Conservation (phyloP, 371 early-diverging fungal genomes). For the Phascolomyces articulosus region DNA sequence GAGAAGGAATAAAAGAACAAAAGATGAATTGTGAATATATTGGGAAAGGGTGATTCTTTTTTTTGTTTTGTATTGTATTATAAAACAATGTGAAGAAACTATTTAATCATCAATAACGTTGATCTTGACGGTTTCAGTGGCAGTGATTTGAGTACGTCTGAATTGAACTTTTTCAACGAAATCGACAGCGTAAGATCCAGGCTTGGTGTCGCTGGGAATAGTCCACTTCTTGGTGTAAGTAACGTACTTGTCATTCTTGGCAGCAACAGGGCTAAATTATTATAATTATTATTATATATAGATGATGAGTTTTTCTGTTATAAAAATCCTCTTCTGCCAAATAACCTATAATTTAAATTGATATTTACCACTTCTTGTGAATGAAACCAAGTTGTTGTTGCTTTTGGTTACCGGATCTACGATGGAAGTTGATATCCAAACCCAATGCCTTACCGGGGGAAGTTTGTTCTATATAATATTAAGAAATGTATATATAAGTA, state of each 20-base stretch:
- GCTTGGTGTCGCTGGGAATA: constrained; percentile 50
- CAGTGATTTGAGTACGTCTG: constrained; percentile 35
- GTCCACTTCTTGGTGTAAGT: constrained; percentile 52
- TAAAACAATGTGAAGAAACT: too few relatives aligned
- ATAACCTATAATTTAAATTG: background rate
- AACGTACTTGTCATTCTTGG: constrained; percentile 32
- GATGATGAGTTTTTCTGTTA: too few relatives aligned
- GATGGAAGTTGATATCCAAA: constrained; percentile 44
- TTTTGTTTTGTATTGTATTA: too few relatives aligned
- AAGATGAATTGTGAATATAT: background rate
- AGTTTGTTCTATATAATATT: constrained; percentile 26
- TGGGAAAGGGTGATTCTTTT: background rate
- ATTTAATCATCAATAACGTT: constrained; percentile 36
- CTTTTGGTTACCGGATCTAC: constrained; percentile 45
- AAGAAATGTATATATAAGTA: background rate
- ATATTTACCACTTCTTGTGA: constrained; percentile 34
- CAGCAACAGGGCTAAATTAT: constrained; percentile 34
- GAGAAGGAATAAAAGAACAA: background rate
- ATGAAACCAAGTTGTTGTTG: constrained; percentile 37
- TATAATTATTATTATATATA: too few relatives aligned
- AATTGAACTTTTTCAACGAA: constrained; percentile 41
- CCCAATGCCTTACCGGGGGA: constrained; percentile 41
- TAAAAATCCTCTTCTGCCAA: too few relatives aligned
- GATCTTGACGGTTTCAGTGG: constrained; percentile 44
- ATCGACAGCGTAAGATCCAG: constrained; percentile 59